These are phyloP conservation scores for Coemansia sp. DNA, from an alignment of 192 early-diverging fungal genomes.

Conservation along the genomic window DNA sequence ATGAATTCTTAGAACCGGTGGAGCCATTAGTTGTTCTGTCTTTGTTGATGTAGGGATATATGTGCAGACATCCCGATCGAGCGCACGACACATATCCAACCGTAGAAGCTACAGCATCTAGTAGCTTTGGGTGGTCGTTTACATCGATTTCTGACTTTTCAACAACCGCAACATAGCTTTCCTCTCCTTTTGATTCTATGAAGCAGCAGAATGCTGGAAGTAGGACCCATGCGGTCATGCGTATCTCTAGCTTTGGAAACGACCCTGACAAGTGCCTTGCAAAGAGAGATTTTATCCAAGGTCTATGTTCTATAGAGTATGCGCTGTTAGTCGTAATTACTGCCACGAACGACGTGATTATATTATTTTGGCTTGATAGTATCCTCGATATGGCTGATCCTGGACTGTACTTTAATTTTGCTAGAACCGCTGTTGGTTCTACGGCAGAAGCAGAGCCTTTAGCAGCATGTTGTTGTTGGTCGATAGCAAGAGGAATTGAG, in stretches of 20 bases:
- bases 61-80: constrained; percentile 26
- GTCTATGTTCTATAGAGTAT: constrained; percentile 18
- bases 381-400: background rate
- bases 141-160: constrained; percentile 24
- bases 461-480: background rate
- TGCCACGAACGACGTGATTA: constrained; percentile 17
- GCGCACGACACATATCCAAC: constrained; percentile 48
- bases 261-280: constrained; percentile 25
- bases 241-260: constrained; percentile 9
- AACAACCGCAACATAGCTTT: constrained; percentile 15
- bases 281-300: constrained; percentile 26
- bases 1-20: background rate
- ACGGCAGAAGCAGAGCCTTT: background rate
- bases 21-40: no score
- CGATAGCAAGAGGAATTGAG: background rate
- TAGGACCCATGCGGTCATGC: constrained; percentile 35
- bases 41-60: background rate
- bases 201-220: constrained; percentile 37
- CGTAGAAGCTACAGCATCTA: constrained; percentile 32
- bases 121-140: constrained; percentile 34
- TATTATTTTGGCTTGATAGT: background rate
- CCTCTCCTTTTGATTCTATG: constrained; percentile 4
- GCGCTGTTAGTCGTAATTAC: background rate
- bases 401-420: background rate
- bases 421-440: background rate